Evolutionary conservation across 495 filamentous ascomycete genomes (phyloP).

Genomic region (Penicillium canariense): DNA sequence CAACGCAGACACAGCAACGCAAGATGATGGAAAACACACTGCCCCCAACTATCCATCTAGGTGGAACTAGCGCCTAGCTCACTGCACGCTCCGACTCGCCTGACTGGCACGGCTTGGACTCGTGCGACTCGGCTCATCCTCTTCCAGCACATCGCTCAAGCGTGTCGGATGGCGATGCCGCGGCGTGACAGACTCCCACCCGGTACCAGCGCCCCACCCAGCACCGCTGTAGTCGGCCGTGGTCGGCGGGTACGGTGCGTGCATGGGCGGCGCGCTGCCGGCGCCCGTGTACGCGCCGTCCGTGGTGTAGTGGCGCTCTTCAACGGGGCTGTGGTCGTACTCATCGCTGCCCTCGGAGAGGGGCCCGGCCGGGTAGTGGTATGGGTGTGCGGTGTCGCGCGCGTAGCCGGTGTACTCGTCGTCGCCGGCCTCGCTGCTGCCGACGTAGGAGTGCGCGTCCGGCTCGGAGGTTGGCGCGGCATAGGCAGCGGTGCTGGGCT

Average conservation of each 20-base stretch:
- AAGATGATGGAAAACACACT: neutral
- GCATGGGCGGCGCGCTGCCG: constrained; percentile 30
- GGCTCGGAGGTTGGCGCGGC: constrained; percentile 36
- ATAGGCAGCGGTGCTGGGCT: constrained; percentile 33
- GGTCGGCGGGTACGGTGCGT: constrained; percentile 30
- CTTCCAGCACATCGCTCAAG: constrained; percentile 89
- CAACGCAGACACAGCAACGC: neutral
- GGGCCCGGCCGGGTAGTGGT: constrained; percentile 33
- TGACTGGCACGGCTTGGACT: constrained; percentile 56
- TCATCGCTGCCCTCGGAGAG: constrained; percentile 54
- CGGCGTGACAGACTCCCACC: constrained; percentile 74
- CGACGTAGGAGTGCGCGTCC: constrained; percentile 52
- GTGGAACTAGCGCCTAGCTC: constrained; percentile 8
- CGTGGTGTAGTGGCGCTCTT: constrained; percentile 47
- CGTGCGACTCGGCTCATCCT: constrained; percentile 58
- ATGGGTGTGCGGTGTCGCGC: constrained; percentile 44
- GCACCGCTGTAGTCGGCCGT: constrained; percentile 56
- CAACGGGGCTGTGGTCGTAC: constrained; percentile 49
- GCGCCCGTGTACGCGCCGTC: constrained; percentile 44
- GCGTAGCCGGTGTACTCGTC: constrained; percentile 56
- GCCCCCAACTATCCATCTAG: neutral
- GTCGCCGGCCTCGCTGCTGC: constrained; percentile 53
- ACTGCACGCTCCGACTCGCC: constrained; percentile 40
- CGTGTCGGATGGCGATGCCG: constrained; percentile 93
- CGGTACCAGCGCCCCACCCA: constrained; percentile 61